Evolutionary conservation across 306 rosid species (phyloP).

Genomic region (Astragalus glycyphyllos): DNA sequence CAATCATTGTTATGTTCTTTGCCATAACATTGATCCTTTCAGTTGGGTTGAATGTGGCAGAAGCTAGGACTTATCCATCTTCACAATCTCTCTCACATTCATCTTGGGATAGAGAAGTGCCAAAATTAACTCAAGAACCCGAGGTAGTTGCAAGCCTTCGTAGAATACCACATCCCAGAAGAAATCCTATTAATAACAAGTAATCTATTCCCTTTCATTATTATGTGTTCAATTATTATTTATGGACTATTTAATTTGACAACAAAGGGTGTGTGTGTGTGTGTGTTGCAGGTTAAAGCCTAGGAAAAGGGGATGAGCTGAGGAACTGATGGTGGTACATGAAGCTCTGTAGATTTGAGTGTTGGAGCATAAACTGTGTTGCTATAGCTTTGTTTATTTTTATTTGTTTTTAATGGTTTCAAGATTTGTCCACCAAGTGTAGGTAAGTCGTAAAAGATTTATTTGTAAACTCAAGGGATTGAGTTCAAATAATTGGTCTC

Average conservation of each 20-base stretch:
- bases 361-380: constrained; percentile 34
- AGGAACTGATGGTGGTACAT: constrained; percentile 22
- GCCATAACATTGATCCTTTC: constrained; percentile 57
- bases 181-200: constrained; percentile 90
- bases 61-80: constrained; percentile 58
- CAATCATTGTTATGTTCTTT: constrained; percentile 50
- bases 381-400: constrained; percentile 16
- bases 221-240: constrained; percentile 10
- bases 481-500: no score
- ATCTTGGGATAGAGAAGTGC: constrained; percentile 26
- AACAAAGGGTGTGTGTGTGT: constrained; percentile 26
- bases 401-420: not conserved
- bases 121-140: constrained; percentile 37
- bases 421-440: no score
- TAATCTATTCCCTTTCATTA: constrained; percentile 32
- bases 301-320: constrained; percentile 45
- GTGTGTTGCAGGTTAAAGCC: constrained; percentile 62
- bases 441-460: no score
- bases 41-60: constrained; percentile 37
- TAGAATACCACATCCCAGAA: constrained; percentile 71
- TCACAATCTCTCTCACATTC: constrained; percentile 39
- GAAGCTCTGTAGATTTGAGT: constrained; percentile 42
- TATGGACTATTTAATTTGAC: constrained; percentile 32
- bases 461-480: no score
- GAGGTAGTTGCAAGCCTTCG: constrained; percentile 60